Conservation (phyloP, 2,329 filamentous ascomycete species). For the Colletotrichum sp. region DNA sequence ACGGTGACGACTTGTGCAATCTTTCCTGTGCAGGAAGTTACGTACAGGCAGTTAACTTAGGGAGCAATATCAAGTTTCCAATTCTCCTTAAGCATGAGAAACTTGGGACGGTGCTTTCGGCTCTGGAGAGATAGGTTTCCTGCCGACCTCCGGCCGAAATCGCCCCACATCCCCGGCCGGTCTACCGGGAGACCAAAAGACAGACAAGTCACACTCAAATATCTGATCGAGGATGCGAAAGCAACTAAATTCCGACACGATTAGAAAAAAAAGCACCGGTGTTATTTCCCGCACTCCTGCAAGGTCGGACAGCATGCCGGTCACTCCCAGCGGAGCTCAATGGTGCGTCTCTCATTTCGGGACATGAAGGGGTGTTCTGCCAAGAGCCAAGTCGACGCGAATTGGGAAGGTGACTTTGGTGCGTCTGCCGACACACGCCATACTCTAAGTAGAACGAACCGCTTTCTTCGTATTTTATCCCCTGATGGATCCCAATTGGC, state of each 20-base stretch:
- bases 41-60: no score
- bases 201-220: not conserved
- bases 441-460: not conserved
- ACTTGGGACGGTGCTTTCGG: not conserved
- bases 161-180: not conserved
- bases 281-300: not conserved
- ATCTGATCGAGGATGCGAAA: not conserved
- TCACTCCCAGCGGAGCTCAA: not conserved
- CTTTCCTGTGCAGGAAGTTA: not conserved
- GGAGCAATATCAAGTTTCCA: not conserved
- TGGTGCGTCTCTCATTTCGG: not conserved
- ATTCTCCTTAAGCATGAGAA: rapidly evolving
- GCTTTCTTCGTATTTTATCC: not conserved
- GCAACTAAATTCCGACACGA: no score
- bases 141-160: not conserved
- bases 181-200: not conserved
- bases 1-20: not conserved
- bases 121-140: not conserved
- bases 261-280: no score
- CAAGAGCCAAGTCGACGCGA: not conserved
- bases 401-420: not conserved
- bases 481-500: not conserved
- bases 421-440: not conserved
- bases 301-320: not conserved
- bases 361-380: not conserved